Conservation (phyloP, 2,329 filamentous ascomycete species). For the Aspergillus bombycis region DNA sequence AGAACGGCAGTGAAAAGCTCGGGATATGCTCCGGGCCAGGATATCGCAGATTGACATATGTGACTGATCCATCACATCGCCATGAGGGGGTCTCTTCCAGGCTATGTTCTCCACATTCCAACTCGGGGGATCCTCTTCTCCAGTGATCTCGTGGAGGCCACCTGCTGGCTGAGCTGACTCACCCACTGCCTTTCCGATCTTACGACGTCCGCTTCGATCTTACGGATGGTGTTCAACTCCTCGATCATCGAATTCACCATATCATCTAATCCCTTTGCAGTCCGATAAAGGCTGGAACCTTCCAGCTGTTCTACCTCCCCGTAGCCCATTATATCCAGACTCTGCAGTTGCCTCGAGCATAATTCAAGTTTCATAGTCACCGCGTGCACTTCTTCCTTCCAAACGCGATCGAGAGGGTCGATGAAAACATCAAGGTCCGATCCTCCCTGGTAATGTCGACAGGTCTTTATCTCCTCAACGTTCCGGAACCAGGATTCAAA, state of each 20-base stretch:
- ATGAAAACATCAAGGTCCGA: conserved; percentile 33
- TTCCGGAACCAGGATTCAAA: conserved; percentile 44
- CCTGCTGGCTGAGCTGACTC: conserved; percentile 31
- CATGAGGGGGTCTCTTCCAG: conserved; percentile 5
- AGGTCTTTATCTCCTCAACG: conserved; percentile 29
- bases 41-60: neutral
- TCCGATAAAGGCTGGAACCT: conserved; percentile 37
- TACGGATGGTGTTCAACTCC: conserved; percentile 39
- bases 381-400: conserved; percentile 38
- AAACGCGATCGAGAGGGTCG: conserved; percentile 36
- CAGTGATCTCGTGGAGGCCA: conserved; percentile 18
- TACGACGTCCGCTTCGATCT: conserved; percentile 40
- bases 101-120: conserved; percentile 33
- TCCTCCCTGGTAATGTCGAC: conserved; percentile 18
- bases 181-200: conserved; percentile 38
- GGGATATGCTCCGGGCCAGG: neutral
- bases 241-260: conserved; percentile 40
- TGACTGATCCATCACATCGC: neutral
- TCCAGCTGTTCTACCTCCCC: conserved; percentile 25
- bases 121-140: conserved; percentile 19
- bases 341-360: conserved; percentile 38
- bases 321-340: conserved; percentile 39
- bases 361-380: conserved; percentile 39
- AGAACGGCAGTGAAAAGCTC: neutral
- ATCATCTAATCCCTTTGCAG: conserved; percentile 31